Evolutionary conservation across 2,329 filamentous ascomycete species (phyloP).

Genomic region (Aspergillus udagawae): DNA sequence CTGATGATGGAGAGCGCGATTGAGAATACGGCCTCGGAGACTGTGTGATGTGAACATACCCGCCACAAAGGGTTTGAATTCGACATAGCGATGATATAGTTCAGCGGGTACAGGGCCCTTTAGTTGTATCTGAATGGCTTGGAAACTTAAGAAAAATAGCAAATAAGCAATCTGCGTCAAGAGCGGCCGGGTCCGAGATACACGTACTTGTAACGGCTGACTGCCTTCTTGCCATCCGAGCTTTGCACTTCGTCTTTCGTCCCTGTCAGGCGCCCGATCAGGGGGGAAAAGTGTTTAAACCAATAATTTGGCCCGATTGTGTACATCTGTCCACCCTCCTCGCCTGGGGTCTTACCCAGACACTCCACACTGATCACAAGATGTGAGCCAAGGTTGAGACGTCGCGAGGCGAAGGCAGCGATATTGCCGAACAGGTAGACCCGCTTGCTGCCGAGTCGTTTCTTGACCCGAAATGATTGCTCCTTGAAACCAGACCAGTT

Average conservation of each 20-base stretch:
- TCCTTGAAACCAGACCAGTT: slow-evolving; percentile 66
- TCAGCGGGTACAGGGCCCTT: slow-evolving; percentile 73
- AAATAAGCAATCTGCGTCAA: slow-evolving; percentile 1
- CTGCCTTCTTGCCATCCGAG: slow-evolving; percentile 50
- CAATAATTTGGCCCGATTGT: slow-evolving; percentile 73
- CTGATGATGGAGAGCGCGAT: slow-evolving; percentile 84
- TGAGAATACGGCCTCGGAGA: slow-evolving; percentile 72
- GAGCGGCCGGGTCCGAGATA: neutral
- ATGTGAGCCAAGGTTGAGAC: slow-evolving; percentile 64
- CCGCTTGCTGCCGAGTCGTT: slow-evolving; percentile 75
- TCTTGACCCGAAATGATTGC: slow-evolving; percentile 68
- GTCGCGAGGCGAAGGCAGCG: slow-evolving; percentile 58
- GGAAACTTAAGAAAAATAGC: slow-evolving; percentile 59
- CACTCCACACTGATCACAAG: slow-evolving; percentile 72
- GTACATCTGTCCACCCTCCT: slow-evolving; percentile 66
- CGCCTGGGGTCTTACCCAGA: slow-evolving; percentile 66
- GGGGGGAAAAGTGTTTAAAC: slow-evolving; percentile 81
- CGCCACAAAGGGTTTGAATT: slow-evolving; percentile 86
- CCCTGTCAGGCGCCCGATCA: slow-evolving; percentile 78
- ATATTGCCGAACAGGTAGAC: slow-evolving; percentile 73
- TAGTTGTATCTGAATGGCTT: slow-evolving; percentile 87
- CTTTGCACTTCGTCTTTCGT: slow-evolving; percentile 62
- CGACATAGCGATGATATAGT: slow-evolving; percentile 88
- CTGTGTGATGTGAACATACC: slow-evolving; percentile 80
- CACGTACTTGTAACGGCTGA: slow-evolving; percentile 72